phyloP scores from a whole-genome alignment of 768 basidiomycete species.

The Xerocomellus amylosporus region DNA sequence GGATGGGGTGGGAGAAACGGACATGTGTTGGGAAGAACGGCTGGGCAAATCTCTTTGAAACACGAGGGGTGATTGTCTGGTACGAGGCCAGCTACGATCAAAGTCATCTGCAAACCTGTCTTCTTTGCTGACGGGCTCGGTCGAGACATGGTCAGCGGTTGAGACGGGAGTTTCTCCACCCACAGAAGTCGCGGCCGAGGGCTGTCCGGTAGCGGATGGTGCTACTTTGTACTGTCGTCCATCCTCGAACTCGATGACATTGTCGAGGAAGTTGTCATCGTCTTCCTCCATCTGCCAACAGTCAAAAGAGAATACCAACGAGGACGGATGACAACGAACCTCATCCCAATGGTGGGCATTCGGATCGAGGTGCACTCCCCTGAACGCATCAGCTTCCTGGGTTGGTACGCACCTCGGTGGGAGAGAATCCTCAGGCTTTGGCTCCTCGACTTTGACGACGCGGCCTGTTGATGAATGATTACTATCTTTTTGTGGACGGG shows the following conservation, averaged over 20 bases:
- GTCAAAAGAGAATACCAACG: slow-evolving; percentile 3
- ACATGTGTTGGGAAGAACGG: slow-evolving; percentile 32
- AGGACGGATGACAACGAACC: slow-evolving; percentile 47
- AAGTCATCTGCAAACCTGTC: slow-evolving; percentile 93
- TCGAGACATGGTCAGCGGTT: slow-evolving; percentile 19
- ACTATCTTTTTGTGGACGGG: slow-evolving; percentile 1
- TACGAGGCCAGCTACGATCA: slow-evolving; percentile 94
- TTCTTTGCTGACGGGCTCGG: slow-evolving; percentile 67
- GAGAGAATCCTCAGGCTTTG: slow-evolving; percentile 52
- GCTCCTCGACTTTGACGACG: slow-evolving; percentile 30
- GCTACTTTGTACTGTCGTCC: slow-evolving; percentile 88
- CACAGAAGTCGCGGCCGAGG: slow-evolving; percentile 20
- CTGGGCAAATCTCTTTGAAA: slow-evolving; percentile 41
- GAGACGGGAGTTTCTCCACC: slow-evolving; percentile 16
- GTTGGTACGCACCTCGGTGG: slow-evolving; percentile 55
- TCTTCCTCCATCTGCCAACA: slow-evolving; percentile 78
- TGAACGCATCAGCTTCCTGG: slow-evolving; percentile 90
- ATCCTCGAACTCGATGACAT: slow-evolving; percentile 94
- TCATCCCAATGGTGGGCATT: slow-evolving; percentile 98
- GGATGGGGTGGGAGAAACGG: slow-evolving; percentile 36
- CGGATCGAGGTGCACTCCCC: slow-evolving; percentile 89
- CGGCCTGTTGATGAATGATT: slow-evolving; percentile 22
- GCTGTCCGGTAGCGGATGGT: slow-evolving; percentile 36
- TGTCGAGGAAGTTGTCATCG: slow-evolving; percentile 84
- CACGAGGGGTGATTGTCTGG: slow-evolving; percentile 47